Conservation (phyloP, 2,329 filamentous ascomycete species). For the Phialophora verrucosa region DNA sequence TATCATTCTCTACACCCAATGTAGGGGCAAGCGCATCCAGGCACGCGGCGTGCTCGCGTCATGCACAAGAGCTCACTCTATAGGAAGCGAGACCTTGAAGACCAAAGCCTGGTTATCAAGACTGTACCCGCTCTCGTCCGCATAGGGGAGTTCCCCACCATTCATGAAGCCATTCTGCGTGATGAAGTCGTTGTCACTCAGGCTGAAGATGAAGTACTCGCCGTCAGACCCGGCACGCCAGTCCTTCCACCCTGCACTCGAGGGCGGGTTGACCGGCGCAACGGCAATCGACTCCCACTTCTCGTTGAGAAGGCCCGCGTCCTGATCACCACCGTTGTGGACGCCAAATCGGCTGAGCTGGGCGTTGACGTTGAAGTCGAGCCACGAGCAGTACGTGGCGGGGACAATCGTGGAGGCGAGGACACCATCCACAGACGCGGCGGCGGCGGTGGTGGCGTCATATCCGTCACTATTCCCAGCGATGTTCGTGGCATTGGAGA, state of each 20-base stretch:
- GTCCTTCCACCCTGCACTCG: constrained; percentile 31
- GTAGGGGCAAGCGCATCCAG: no score
- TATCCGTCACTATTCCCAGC: constrained; percentile 50
- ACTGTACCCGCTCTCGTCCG: constrained; percentile 62
- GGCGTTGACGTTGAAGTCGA: constrained; percentile 70
- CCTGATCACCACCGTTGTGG: constrained; percentile 69
- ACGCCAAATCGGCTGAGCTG: constrained; percentile 70
- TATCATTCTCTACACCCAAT: background rate
- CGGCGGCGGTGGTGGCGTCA: constrained; percentile 48
- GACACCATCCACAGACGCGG: constrained; percentile 58
- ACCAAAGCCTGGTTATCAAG: constrained; percentile 68
- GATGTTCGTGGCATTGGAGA: constrained; percentile 66
- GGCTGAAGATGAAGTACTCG: constrained; percentile 70
- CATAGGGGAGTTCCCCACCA: constrained; percentile 61
- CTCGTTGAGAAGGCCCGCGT: constrained; percentile 69
- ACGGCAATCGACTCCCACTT: constrained; percentile 76
- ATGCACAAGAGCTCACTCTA: background rate
- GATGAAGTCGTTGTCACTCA: constrained; percentile 77
- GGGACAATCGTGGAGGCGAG: constrained; percentile 62
- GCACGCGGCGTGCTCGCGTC: background rate
- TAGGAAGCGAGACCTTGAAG: constrained; percentile 57
- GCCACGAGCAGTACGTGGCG: constrained; percentile 68
- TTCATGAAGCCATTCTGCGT: constrained; percentile 70
- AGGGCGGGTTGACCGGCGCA: constrained; percentile 60
- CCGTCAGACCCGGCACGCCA: constrained; percentile 48